Evolutionary conservation across 2,329 filamentous ascomycete species (phyloP).

Genomic region (Chrysosporium queenslandicum): DNA sequence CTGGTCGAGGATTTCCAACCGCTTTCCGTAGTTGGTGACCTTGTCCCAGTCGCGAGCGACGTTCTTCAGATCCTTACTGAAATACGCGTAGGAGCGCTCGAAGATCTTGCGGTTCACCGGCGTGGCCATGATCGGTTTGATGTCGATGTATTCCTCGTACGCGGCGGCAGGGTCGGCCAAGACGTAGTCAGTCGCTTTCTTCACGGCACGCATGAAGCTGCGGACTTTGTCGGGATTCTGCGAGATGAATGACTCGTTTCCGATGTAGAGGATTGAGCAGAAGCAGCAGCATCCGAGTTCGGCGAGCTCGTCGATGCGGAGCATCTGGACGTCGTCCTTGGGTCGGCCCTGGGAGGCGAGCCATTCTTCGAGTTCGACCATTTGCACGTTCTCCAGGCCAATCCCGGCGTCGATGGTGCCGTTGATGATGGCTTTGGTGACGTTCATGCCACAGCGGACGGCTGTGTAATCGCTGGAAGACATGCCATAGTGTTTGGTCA

Average conservation of each 20-base stretch:
- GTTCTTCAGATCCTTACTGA: constrained; percentile 64
- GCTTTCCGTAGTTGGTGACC: constrained; percentile 66
- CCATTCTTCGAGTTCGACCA: constrained; percentile 74
- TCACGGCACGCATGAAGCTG: constrained; percentile 62
- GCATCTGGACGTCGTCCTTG: constrained; percentile 63
- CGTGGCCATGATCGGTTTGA: constrained; percentile 61
- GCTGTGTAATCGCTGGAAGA: constrained; percentile 62
- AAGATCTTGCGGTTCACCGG: constrained; percentile 67
- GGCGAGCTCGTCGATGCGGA: constrained; percentile 69
- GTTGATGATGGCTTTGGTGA: constrained; percentile 63
- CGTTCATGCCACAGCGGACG: constrained; percentile 71
- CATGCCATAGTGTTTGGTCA: constrained; percentile 70
- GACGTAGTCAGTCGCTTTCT: constrained; percentile 63
- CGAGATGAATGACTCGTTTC: constrained; percentile 60
- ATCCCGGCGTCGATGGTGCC: constrained; percentile 65
- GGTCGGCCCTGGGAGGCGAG: constrained; percentile 53
- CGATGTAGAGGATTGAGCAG: constrained; percentile 72
- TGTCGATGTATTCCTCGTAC: constrained; percentile 59
- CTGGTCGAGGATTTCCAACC: constrained; percentile 56
- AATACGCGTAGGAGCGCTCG: constrained; percentile 67
- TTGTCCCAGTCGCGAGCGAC: constrained; percentile 65
- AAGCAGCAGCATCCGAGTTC: constrained; percentile 77
- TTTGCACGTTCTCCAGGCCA: constrained; percentile 71
- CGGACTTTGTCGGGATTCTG: constrained; percentile 55
- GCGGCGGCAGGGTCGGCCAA: constrained; percentile 53